Evolutionary conservation across 495 filamentous ascomycete genomes (phyloP), one percentile per base, ranked within the genome.

Genomic region (Hyaloscypha variabilis): DNA sequence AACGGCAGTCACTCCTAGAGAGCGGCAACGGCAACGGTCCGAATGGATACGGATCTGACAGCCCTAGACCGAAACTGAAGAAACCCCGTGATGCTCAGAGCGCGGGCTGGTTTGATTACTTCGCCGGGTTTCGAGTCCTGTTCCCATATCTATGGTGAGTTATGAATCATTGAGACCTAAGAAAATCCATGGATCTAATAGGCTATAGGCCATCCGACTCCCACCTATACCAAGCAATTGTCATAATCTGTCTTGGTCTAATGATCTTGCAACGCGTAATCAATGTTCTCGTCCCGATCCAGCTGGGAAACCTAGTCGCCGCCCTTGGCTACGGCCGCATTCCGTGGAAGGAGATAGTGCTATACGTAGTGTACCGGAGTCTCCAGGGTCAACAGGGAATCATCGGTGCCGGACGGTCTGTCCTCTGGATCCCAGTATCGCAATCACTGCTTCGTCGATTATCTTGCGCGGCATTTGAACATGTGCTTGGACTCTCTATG

Each of bases 1-100:
- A 75, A 60, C 67, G 73, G 10, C 66, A 69, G 49, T 69, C 72
- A 2, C 73, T 75, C 24, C 63, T 75, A 3, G 70, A 71, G 29
- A 75, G 73, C 55, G 73, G 73, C 60, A 58, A 68, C 49, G 73
- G 73, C 60, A 58, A 68, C 49, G 58, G 58, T 52, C 42, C 46
- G 23, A 61, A 60, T 60, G 54, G 49, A 39, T 67, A 61, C 58
- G 60, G 49, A 51, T 67, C 58, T 61, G 60, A 19, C 30, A 56
- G 58, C 49, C 46, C 53, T 39, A 62, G 63, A 58, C 55, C 55
- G 31, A 62, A 58, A 63, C 29, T 36, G 5, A 58, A 63, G 60
- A 63, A 57, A 34, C 46, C 57, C 11, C 53, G 42, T 6, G 59
- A 55, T 52, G 51, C 31, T 46, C 62, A 64, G 46, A 52, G 31